Conservation (phyloP, 2,329 filamentous ascomycete species). For the Geosmithia putterillii region DNA sequence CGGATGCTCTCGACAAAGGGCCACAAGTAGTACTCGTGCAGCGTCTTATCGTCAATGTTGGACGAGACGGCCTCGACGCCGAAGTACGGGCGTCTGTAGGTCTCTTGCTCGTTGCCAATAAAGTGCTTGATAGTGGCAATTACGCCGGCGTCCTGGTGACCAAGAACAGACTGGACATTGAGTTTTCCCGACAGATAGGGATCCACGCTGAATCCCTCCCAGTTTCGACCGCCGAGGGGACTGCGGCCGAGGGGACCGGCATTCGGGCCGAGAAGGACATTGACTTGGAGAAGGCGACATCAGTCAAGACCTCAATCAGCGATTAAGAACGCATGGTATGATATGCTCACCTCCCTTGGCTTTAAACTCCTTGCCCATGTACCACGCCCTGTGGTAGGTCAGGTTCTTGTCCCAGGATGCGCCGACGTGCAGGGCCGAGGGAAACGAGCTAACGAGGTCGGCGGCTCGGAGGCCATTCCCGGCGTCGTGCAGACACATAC, state of each 20-base stretch:
- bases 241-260: slow-evolving; percentile 62
- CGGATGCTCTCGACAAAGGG: slow-evolving; percentile 50
- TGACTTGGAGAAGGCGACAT: too few relatives aligned
- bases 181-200: slow-evolving; percentile 59
- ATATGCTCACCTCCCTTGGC: slow-evolving; percentile 42
- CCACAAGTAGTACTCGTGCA: slow-evolving; percentile 55
- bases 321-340: not conserved
- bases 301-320: not conserved
- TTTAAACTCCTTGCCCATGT: slow-evolving; percentile 45
- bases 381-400: slow-evolving; percentile 34
- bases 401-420: slow-evolving; percentile 42
- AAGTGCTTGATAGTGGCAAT: slow-evolving; percentile 64
- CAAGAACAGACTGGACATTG: slow-evolving; percentile 59
- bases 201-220: slow-evolving; percentile 64
- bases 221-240: slow-evolving; percentile 58
- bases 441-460: slow-evolving; percentile 34
- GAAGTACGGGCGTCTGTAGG: slow-evolving; percentile 25
- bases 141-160: slow-evolving; percentile 66
- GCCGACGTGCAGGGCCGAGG: slow-evolving; percentile 33
- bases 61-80: slow-evolving; percentile 40
- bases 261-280: slow-evolving; percentile 57
- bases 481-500: slow-evolving; percentile 36
- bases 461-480: slow-evolving; percentile 35
- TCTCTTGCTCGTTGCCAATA: slow-evolving; percentile 52
- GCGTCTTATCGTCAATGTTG: slow-evolving; percentile 52